Base-by-base conservation (phyloP, 768 basidiomycete species). In the Gymnopilus dilepis region DNA sequence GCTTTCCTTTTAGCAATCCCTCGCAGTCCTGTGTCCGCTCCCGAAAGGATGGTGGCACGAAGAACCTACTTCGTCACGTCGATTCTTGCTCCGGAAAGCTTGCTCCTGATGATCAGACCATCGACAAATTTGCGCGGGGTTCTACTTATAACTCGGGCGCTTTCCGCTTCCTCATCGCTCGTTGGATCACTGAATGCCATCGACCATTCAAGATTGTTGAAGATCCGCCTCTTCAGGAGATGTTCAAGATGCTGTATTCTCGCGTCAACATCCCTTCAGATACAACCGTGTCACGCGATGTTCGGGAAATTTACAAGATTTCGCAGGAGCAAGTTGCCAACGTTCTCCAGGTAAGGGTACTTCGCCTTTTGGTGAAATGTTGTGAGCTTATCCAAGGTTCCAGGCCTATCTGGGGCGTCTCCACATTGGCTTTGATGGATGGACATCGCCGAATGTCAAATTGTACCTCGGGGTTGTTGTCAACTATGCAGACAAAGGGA, bases 371-470 rank as follows among this genome's bases (percentile, higher is more conserved):
- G 13, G 9, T 19, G 7, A 21, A 37, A 21, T 3, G 12, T 37
- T 34, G 19, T 6, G 6, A 33, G 13, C 31, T 31, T 17, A n/a
- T 52, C 31, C n/a, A 34, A 3, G 11, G 43, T 37, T 40, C 34
- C 48, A 72, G 70, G 55, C 54, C 12, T 59, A 69, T 43, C 24
- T 59, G 2, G 70, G 72, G 1, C 42, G 43, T n/a, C 34, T 73
- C 1, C 71, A 62, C 61, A 69, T 73, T 45, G 62, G 58, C 0
- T 69, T 65, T 1, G 72, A 76, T 61, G 67, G 60, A 1, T 76
- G 74, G 72, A 71, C 72, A 2, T 72, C 72, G 0, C 72, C 70
- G 1, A 72, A 75, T 47, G 60, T 68, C 34, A 42, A 60, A 2
- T 60, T 72, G 3, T 74, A 48, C 43, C 58, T 73, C n/a, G 72